phyloP scores from a whole-genome alignment of 2,329 filamentous ascomycete genomes.

The Hirsutella rhossiliensis region DNA sequence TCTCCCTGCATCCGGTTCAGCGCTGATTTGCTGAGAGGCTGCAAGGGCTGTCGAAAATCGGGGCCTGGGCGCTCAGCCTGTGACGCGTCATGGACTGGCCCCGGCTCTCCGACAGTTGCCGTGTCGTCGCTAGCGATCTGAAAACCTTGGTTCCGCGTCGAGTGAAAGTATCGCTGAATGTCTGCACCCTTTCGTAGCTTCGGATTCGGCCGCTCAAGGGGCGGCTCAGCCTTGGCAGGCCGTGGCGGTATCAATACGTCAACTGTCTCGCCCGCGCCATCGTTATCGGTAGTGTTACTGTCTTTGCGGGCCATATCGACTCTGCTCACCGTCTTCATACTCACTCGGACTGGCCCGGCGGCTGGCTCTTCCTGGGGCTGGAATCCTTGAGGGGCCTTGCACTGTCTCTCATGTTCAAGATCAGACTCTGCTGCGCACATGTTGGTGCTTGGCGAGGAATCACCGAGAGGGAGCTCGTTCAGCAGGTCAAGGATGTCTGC shows the following conservation, averaged over 20 bases:
- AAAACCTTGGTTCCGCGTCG: conserved; percentile 12
- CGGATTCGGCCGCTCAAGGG: conserved; percentile 2
- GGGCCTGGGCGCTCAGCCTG: background rate
- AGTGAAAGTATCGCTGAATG: conserved; percentile 20
- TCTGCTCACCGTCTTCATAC: conserved; percentile 15
- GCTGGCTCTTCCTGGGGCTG: background rate
- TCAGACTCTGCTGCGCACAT: no score
- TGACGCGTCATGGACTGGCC: background rate
- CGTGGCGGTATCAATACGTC: conserved; percentile 13
- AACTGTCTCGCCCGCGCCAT: conserved; percentile 7
- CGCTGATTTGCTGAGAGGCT: conserved; percentile 5
- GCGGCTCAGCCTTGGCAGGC: background rate
- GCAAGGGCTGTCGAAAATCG: conserved; percentile 6
- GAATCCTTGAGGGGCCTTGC: no score
- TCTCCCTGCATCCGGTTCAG: conserved; percentile 9
- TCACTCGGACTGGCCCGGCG: background rate
- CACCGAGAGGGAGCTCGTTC: no score
- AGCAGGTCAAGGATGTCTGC: no score
- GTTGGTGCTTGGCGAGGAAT: no score
- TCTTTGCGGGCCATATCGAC: conserved; percentile 21
- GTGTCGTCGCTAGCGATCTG: conserved; percentile 23
- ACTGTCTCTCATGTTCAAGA: no score
- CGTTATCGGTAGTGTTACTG: conserved; percentile 19
- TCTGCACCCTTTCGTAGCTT: conserved; percentile 7
- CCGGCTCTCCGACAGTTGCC: conserved; percentile 9